Evolutionary conservation across 805 yeast genomes (phyloP).

Genomic region (Clavispora asparagi): DNA sequence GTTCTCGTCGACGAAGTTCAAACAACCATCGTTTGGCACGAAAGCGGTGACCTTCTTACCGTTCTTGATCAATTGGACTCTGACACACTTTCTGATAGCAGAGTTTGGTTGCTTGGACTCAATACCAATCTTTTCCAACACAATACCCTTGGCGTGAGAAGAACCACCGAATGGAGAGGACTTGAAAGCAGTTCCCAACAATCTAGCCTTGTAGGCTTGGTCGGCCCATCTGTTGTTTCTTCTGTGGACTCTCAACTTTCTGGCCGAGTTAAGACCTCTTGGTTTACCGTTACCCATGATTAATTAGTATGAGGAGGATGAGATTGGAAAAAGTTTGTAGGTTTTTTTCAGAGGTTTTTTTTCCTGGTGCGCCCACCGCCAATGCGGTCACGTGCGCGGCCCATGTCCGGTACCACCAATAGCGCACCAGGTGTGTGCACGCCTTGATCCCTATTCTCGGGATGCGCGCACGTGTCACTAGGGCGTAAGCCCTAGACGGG

Average conservation of each 20-base stretch:
- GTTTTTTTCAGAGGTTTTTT: constrained; percentile 6
- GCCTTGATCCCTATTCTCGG: neutral
- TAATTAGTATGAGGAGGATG: constrained; percentile 6
- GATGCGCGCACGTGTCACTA: neutral
- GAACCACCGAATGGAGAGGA: constrained; percentile 99
- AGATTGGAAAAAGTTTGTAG: constrained; percentile 3
- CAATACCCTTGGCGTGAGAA: constrained; percentile 99
- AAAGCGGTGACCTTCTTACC: constrained; percentile 99
- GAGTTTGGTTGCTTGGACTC: constrained; percentile 99
- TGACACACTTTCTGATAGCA: constrained; percentile 99
- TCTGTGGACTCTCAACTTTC: constrained; percentile 99
- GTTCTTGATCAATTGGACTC: constrained; percentile 99
- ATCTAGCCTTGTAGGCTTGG: constrained; percentile 95
- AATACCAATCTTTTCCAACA: constrained; percentile 98
- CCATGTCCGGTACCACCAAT: neutral
- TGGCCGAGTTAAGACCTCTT: constrained; percentile 99
- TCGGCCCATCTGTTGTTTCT: constrained; percentile 99
- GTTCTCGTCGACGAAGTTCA: constrained; percentile 99
- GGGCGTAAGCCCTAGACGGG: neutral
- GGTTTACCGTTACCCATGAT: constrained; percentile 99
- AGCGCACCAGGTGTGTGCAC: neutral
- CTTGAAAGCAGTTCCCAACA: constrained; percentile 99
- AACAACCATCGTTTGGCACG: constrained; percentile 99
- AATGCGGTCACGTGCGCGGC: constrained; percentile 2
- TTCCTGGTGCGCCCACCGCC: constrained; percentile 4